Evolutionary conservation across 441 rosid species (phyloP).

Genomic region (Viola pubescens): DNA sequence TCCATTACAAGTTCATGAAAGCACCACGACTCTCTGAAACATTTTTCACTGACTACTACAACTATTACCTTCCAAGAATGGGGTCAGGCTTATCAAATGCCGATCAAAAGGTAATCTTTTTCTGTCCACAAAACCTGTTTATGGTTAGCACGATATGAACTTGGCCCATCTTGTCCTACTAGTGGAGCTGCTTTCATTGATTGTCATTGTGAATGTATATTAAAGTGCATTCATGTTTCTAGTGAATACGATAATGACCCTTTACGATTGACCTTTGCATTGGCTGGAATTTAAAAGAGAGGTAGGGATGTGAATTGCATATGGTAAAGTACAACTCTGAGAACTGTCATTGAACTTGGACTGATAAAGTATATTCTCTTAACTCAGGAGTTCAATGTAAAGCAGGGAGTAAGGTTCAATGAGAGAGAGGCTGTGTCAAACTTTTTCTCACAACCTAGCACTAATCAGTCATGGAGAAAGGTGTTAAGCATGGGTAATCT

Average conservation of each 20-base stretch:
- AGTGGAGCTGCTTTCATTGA: background rate
- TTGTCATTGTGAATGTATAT: no score
- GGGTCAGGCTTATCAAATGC: conserved; percentile 41
- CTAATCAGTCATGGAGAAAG: conserved; percentile 93
- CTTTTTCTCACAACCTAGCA: conserved; percentile 63
- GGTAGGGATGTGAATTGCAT: background rate
- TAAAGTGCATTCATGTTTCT: no score
- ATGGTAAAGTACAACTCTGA: background rate
- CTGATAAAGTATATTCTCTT: conserved; percentile 5
- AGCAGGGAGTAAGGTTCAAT: conserved; percentile 40
- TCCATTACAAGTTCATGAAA: conserved; percentile 71
- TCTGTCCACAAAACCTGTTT: background rate
- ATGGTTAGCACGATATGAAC: background rate
- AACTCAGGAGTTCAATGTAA: conserved; percentile 54
- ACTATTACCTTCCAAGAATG: conserved; percentile 56
- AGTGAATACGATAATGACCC: no score
- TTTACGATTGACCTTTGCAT: no score
- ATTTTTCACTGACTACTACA: conserved; percentile 63
- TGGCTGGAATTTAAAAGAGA: no score
- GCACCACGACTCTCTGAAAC: conserved; percentile 61
- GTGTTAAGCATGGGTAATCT: conserved; percentile 97
- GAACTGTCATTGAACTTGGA: background rate
- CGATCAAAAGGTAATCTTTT: conserved; percentile 40
- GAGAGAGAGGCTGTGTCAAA: conserved; percentile 63
- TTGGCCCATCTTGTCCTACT: background rate